phyloP scores from a whole-genome alignment of 768 basidiomycete genomes.

The Exidia glandulosa region DNA sequence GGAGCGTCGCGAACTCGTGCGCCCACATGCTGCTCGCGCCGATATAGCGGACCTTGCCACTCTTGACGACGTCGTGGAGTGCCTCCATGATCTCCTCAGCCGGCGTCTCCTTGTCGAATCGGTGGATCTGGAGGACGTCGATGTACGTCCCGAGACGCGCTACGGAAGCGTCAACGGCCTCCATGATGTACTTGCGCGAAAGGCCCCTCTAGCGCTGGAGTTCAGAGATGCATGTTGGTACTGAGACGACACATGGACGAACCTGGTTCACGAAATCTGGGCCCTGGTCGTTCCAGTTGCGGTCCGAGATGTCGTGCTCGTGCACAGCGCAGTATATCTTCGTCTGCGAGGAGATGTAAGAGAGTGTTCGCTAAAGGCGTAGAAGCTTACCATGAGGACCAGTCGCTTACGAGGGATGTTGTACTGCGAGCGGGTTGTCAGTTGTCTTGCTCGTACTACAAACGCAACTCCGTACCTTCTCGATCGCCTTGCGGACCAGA shows the following conservation, averaged over 20 bases:
- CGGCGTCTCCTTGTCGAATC: slow-evolving; percentile 26
- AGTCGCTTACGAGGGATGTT: slow-evolving; percentile 22
- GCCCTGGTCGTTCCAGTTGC: not conserved
- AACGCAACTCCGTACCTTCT: too few species aligned
- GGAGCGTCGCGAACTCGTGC: slow-evolving; percentile 33
- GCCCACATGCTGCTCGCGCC: slow-evolving; percentile 36
- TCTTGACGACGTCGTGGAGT: slow-evolving; percentile 36
- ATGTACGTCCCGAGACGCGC: slow-evolving; percentile 34
- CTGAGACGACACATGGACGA: slow-evolving; percentile 24
- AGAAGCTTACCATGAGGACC: slow-evolving; percentile 20
- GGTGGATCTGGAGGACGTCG: slow-evolving; percentile 38
- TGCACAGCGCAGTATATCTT: slow-evolving; percentile 10
- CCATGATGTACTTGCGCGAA: slow-evolving; percentile 34
- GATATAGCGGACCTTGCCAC: slow-evolving; percentile 40
- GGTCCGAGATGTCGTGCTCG: not conserved
- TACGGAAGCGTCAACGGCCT: slow-evolving; percentile 28
- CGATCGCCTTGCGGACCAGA: slow-evolving; percentile 33
- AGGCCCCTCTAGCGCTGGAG: not conserved
- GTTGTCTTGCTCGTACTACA: slow-evolving; percentile 27
- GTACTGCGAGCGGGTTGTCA: slow-evolving; percentile 23
- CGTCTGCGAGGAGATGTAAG: not conserved
- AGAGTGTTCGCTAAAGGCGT: not conserved
- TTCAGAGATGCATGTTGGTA: slow-evolving; percentile 2
- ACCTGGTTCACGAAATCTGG: not conserved
- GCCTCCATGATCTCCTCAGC: slow-evolving; percentile 39